phyloP scores from a whole-genome alignment of 2,329 filamentous ascomycete species.

The Pestalotiopsis sp. region DNA sequence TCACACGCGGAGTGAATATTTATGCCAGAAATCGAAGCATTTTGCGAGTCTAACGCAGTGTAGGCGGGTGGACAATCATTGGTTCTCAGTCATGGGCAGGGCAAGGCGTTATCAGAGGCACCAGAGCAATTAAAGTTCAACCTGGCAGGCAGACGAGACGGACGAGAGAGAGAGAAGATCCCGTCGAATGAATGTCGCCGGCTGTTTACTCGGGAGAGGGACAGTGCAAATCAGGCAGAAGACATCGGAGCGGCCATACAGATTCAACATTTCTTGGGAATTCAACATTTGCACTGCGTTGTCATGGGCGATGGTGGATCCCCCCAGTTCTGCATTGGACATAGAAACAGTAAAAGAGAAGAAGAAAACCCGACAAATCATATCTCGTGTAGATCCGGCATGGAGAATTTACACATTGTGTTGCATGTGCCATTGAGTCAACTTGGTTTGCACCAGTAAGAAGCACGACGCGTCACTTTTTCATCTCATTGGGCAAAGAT shows the following conservation, averaged over 20 bases:
- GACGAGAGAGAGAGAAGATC: no score
- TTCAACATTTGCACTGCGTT: neutral
- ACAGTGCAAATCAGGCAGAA: neutral
- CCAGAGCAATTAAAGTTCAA: constrained; percentile 10
- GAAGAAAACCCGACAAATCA: neutral
- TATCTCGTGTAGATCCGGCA: neutral
- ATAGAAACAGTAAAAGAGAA: no score
- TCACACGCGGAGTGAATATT: neutral
- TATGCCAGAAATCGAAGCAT: neutral
- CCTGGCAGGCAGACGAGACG: constrained; percentile 9
- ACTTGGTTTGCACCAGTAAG: neutral
- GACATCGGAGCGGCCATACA: neutral
- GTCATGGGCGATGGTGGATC: neutral
- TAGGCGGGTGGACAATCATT: neutral
- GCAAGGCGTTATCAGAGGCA: constrained; percentile 7
- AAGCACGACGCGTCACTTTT: neutral
- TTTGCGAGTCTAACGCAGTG: neutral
- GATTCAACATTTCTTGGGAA: neutral
- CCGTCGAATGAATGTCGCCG: no score
- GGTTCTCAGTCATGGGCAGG: neutral
- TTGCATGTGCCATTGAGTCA: no score
- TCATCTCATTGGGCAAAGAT: neutral
- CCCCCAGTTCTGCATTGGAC: no score
- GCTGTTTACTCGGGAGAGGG: neutral
- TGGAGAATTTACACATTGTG: no score